These are phyloP conservation scores for Didymosphaeria variabile DNA, from an alignment of 2,329 filamentous ascomycete species.

Conservation along the genomic window DNA sequence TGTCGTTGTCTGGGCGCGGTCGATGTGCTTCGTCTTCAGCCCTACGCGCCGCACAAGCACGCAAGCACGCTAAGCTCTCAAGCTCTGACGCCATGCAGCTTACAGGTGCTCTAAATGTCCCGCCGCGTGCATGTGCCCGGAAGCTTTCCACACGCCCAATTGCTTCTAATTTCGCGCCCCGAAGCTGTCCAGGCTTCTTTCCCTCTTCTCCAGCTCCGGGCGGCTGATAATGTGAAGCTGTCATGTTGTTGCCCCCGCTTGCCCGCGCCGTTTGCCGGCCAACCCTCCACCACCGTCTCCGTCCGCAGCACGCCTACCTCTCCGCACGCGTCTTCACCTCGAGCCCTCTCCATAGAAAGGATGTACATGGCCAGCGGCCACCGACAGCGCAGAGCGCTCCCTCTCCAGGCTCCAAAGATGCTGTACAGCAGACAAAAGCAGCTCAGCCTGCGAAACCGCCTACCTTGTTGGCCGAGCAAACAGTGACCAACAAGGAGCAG, in stretches of 20 bases:
- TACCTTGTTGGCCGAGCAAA: conserved; percentile 71
- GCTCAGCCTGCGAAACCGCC: conserved; percentile 54
- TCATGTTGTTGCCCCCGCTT: conserved; percentile 49
- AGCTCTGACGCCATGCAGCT: conserved; percentile 15
- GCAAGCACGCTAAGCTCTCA: conserved; percentile 17
- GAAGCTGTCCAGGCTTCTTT: not conserved
- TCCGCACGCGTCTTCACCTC: conserved; percentile 54
- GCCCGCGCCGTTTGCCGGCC: conserved; percentile 46
- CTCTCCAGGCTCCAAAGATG: conserved; percentile 29
- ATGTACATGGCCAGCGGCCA: conserved; percentile 48
- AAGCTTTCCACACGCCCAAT: conserved; percentile 1
- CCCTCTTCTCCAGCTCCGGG: not conserved
- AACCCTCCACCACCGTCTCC: conserved; percentile 27
- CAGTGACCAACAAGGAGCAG: conserved; percentile 80
- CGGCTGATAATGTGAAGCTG: conserved; percentile 20
- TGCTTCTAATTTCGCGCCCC: not conserved
- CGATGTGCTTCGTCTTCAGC: conserved; percentile 4
- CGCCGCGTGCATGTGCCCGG: not conserved
- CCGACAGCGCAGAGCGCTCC: conserved; percentile 3
- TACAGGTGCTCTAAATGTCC: not conserved
- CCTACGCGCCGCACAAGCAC: conserved; percentile 13
- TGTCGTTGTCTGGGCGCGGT: not conserved
- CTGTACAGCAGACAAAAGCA: conserved; percentile 27
- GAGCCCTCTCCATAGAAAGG: conserved; percentile 55
- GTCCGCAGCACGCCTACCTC: conserved; percentile 12